Percentiles rank a stretch among this genome's conserved stretches.
These are phyloP conservation scores for Pythium biforme DNA, from an alignment of 352 stramenopile genomes.

Conservation along the genomic window DNA sequence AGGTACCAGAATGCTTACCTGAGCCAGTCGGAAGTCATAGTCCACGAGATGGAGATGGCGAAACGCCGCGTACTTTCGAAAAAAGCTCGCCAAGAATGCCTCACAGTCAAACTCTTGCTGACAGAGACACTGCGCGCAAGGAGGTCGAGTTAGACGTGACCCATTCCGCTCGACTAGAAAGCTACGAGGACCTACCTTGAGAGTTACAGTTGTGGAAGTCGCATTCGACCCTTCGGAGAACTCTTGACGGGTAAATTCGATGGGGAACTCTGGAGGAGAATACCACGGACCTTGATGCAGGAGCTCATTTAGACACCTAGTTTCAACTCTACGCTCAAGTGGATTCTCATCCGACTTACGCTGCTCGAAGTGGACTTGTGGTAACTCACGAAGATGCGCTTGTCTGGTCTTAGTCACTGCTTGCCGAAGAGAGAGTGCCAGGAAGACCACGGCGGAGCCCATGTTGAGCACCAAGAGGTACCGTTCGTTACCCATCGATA, in stretches of 20 bases:
- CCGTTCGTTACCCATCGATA: slow-evolving; percentile 15
- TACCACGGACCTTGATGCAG: slow-evolving; percentile 14
- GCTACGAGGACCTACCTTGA: slow-evolving; percentile 3
- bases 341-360: slow-evolving; percentile 12
- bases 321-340: background rate
- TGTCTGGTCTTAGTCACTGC: background rate
- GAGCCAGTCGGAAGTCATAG: slow-evolving; percentile 59
- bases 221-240: background rate
- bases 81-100: slow-evolving; percentile 45
- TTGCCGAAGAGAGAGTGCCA: slow-evolving; percentile 25
- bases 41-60: slow-evolving; percentile 46
- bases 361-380: slow-evolving; percentile 4
- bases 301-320: too few species aligned
- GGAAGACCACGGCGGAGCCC: slow-evolving; percentile 36
- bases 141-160: background rate
- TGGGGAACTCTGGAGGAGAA: slow-evolving; percentile 16
- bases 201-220: background rate
- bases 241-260: slow-evolving; percentile 14
- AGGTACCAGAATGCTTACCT: slow-evolving; percentile 30
- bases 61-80: slow-evolving; percentile 43
- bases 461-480: slow-evolving; percentile 55
- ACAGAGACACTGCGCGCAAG: slow-evolving; percentile 30
- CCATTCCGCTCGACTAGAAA: background rate
- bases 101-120: slow-evolving; percentile 64
- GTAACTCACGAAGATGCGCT: background rate